These are phyloP conservation scores for Groenewaldozyma tartarivorans DNA, from an alignment of 805 yeast species.

Conservation along the genomic window DNA sequence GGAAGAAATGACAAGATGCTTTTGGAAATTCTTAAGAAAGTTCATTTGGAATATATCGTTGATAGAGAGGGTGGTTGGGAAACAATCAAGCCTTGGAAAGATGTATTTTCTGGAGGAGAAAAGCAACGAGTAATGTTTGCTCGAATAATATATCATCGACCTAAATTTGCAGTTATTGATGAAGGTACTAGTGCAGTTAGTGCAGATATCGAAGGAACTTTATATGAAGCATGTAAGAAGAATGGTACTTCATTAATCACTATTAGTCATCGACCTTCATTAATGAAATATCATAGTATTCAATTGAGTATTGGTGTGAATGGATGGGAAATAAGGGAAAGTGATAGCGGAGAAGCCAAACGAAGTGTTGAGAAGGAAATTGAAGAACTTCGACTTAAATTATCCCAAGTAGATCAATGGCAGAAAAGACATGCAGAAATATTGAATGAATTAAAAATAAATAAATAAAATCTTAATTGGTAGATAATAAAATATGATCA, in stretches of 20 bases:
- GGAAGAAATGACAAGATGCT: conserved; percentile 66
- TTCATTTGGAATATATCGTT: conserved; percentile 69
- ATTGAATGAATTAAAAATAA: conserved; percentile 28
- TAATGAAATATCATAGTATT: conserved; percentile 76
- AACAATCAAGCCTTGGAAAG: conserved; percentile 65
- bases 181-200: conserved; percentile 93
- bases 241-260: conserved; percentile 72
- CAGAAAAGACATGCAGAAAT: conserved; percentile 51
- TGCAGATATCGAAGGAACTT: conserved; percentile 78
- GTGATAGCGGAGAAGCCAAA: conserved; percentile 57
- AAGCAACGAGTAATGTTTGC: conserved; percentile 87
- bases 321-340: conserved; percentile 52
- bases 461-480: too few species aligned
- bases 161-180: conserved; percentile 74
- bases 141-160: conserved; percentile 68
- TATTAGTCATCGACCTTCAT: conserved; percentile 71
- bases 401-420: conserved; percentile 50
- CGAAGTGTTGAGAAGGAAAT: conserved; percentile 70
- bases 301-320: conserved; percentile 54
- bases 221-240: conserved; percentile 64
- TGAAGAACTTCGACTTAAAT: conserved; percentile 49
- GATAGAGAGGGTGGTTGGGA: conserved; percentile 49
- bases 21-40: conserved; percentile 58
- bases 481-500: neutral
- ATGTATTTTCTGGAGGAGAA: conserved; percentile 93